Evolutionary conservation across 2,329 filamentous ascomycete genomes (phyloP), one percentile per base, ranked within the genome.

Genomic region (Calonectria pseudoreteaudii): DNA sequence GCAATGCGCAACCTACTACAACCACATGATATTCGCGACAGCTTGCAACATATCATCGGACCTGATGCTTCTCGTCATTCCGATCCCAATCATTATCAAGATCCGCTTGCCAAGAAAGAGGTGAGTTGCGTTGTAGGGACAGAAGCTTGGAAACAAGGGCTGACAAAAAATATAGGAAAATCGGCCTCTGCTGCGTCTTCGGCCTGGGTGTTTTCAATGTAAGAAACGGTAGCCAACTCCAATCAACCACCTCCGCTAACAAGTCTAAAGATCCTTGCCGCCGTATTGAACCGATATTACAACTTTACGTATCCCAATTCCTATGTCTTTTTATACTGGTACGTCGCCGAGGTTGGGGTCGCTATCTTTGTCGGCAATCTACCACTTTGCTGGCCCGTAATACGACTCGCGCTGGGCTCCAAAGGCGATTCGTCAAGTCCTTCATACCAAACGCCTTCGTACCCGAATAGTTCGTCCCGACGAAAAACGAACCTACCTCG

Each of bases 281-380:
- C 90, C 14, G 86, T 89, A 8, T 83, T 93, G 20, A 92, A 91
- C 83, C 91, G 92, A 73, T 90, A 91, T 78, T 91, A 91, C 82
- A 91, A 89, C 56, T 91, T 93, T 73, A 87, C 83, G 20, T 82
- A 90, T 26, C 89, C 89, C 0, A 92, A 90, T 79, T 89, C 88
- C 3, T 84, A 85, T 18, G 82, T 88, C 47, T 93, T 91, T 85
- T 87, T 91, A 0, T 88, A 88, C 76, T 93, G 91, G 90, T 91
- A 91, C 75, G 87, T 91, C 11, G 87, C 90, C 34, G 91, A 93
- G 79, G 87, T 88, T 16, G 90, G 88, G 56, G 91, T 91, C 0
- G 90, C 90, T 8, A 86, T 93, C 50, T 86, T 91, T 64, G 90
- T 92, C 20, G 87, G 90, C 34, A 93, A 93, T 73, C 85, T 93